A percentile compares a stretch with the other conserved stretches of the same genome.
phyloP scores from a whole-genome alignment of 768 basidiomycete species.

The Chalciporus chontae region DNA sequence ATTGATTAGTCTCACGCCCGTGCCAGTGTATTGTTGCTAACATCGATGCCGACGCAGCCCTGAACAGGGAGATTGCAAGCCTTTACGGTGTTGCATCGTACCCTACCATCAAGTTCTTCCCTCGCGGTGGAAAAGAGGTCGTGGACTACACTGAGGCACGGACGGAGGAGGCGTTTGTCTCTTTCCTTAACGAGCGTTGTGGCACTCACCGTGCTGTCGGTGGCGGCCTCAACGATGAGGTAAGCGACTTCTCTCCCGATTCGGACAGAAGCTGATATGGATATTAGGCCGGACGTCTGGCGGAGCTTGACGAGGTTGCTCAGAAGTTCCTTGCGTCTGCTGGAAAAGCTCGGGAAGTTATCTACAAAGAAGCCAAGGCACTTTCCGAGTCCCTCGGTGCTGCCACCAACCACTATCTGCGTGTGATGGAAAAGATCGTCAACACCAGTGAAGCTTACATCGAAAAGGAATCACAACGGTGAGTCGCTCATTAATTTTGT shows the following conservation, averaged over 20 bases:
- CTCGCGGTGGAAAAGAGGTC: constrained; percentile 62
- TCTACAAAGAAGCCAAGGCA: constrained; percentile 61
- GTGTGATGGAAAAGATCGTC: constrained; percentile 85
- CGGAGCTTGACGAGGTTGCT: constrained; percentile 76
- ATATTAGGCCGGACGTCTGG: constrained; percentile 73
- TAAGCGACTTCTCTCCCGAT: constrained; percentile 26
- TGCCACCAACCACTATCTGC: constrained; percentile 74
- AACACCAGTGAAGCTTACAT: constrained; percentile 71
- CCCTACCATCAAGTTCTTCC: constrained; percentile 97
- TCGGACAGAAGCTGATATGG: constrained; percentile 5
- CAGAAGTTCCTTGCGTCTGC: constrained; percentile 66
- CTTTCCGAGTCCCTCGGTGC: constrained; percentile 48
- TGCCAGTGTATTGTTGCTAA: constrained; percentile 84
- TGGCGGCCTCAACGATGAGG: constrained; percentile 73
- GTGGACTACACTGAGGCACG: constrained; percentile 69
- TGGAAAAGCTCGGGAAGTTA: constrained; percentile 50
- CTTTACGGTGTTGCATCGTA: constrained; percentile 76
- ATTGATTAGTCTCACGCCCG: constrained; percentile 6
- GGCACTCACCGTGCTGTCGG: constrained; percentile 81
- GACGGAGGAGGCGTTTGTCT: constrained; percentile 69
- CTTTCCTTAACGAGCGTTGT: constrained; percentile 81
- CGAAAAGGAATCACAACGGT: constrained; percentile 85
- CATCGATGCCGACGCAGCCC: constrained; percentile 81
- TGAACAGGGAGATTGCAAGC: constrained; percentile 66
- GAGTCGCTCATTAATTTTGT: constrained; percentile 17